Evolutionary conservation across 345 rosid genomes (phyloP).

Genomic region (Anacardium occidentale): DNA sequence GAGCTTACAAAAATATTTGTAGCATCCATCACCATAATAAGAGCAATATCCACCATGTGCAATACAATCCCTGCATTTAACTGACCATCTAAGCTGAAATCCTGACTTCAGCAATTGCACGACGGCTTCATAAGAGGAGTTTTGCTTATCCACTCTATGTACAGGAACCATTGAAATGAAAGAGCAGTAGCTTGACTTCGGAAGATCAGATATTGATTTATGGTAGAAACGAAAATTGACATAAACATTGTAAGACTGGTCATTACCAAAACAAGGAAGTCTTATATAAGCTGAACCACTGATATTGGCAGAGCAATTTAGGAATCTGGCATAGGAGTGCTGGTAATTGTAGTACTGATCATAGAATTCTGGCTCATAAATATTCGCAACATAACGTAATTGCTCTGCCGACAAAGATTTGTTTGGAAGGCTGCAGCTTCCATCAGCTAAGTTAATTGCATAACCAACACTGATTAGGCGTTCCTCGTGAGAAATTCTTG

Average conservation of each 20-base stretch:
- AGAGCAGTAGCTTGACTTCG: constrained; percentile 22
- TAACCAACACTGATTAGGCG: too few species aligned
- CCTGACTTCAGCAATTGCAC: constrained; percentile 30
- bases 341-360: too few species aligned
- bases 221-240: constrained; percentile 25
- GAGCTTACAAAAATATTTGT: too few species aligned
- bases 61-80: constrained; percentile 36
- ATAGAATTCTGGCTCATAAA: fast-evolving
- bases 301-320: constrained; percentile 28
- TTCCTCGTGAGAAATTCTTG: too few species aligned
- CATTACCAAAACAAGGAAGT: too few species aligned
- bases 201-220: constrained; percentile 16
- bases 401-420: too few species aligned
- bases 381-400: too few species aligned
- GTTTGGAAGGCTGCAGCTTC: too few species aligned
- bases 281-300: constrained; percentile 17
- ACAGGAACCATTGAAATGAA: constrained; percentile 34
- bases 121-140: constrained; percentile 32
- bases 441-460: too few species aligned
- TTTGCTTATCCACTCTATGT: constrained; percentile 17
- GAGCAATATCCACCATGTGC: constrained; percentile 13
- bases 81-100: constrained; percentile 45
- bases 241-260: too few species aligned
- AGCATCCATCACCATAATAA: too few species aligned
- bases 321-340: constrained; percentile 1